Evolutionary conservation across 768 basidiomycete genomes (phyloP).

Genomic region (Omphalotus guepiniiformis): DNA sequence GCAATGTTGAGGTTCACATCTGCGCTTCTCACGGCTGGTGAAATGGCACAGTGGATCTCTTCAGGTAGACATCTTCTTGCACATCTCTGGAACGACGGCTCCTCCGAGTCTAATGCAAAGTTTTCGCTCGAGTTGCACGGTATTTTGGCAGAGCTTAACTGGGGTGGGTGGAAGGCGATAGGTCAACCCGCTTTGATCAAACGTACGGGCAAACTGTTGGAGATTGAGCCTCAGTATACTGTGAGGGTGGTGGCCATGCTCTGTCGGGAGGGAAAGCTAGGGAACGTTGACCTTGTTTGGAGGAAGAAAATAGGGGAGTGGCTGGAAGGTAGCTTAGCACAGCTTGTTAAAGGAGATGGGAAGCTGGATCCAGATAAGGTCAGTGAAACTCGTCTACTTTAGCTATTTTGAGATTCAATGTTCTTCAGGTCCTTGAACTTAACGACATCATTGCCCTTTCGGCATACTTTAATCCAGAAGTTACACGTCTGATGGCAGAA

Average conservation of each 20-base stretch:
- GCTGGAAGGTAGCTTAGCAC: constrained; percentile 40
- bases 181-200: constrained; percentile 58
- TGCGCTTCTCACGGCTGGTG: constrained; percentile 36
- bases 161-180: constrained; percentile 76
- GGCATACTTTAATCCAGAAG: constrained; percentile 41
- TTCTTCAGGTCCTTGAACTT: constrained; percentile 44
- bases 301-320: constrained; percentile 48
- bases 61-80: constrained; percentile 56
- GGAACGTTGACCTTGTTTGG: constrained; percentile 58
- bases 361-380: constrained; percentile 33
- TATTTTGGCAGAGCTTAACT: constrained; percentile 57
- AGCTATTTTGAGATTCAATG: background rate
- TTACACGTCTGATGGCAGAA: constrained; percentile 36
- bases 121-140: constrained; percentile 58
- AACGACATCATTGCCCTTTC: constrained; percentile 52
- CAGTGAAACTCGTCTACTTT: constrained; percentile 9
- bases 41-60: constrained; percentile 47
- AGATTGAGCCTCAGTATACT: constrained; percentile 36
- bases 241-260: constrained; percentile 50
- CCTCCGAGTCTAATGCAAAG: constrained; percentile 14
- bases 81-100: constrained; percentile 34
- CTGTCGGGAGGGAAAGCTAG: constrained; percentile 44
- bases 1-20: constrained; percentile 37
- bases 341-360: constrained; percentile 15
- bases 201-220: constrained; percentile 41